Base-by-base conservation (phyloP, 2,329 filamentous ascomycete species). In the Rachicladosporium sp. region DNA sequence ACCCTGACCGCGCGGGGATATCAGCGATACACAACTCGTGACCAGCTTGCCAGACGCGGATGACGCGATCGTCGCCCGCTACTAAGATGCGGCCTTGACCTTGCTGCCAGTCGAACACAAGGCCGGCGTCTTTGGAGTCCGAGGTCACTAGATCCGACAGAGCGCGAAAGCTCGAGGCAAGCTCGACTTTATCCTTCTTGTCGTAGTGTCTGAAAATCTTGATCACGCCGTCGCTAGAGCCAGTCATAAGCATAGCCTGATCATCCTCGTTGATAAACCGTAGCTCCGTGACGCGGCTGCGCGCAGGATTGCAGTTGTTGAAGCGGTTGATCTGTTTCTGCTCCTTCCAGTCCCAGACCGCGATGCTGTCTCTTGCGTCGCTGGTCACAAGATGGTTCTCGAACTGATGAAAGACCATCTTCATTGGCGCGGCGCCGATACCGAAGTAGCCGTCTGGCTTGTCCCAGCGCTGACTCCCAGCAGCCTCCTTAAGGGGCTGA, bases 191-290 rank as follows among this genome's bases (percentile, higher is more conserved):
- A 46, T 73, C 72, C 35, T 80, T 72, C 13, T 76, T 78, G 51
- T 95, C 87, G 58, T 98, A 98, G 57, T 91, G 82, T 47, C 87
- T 78, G 65, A 93, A 98, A 27, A 96, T 80, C 46, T 93, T 84
- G 47, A 98, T 76, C 11, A 96, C 85, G 38, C 91, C 91, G 54
- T 98, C 91, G 1, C 87, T 94, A 6, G 88, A 93, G 2, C 91
- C 91, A 1, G 86, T 94, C 75, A 98, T 86, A 41, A 98, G 66
- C 47, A 96, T 76, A 2, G 89, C 91, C 56, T 93, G 86, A 57
- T 98, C 91, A 52, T 98, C 91, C 61, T 98, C 91, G 51, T 98
- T 98, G 67, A 98, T 93, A 61, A 96, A 95, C 41, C 87, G 84
- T 58, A 95, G 79, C 59, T 96, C 88, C 39, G 87, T 94, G 52